Base-by-base conservation (phyloP, 805 yeast genomes). In the Ogataea paradorogensis region DNA sequence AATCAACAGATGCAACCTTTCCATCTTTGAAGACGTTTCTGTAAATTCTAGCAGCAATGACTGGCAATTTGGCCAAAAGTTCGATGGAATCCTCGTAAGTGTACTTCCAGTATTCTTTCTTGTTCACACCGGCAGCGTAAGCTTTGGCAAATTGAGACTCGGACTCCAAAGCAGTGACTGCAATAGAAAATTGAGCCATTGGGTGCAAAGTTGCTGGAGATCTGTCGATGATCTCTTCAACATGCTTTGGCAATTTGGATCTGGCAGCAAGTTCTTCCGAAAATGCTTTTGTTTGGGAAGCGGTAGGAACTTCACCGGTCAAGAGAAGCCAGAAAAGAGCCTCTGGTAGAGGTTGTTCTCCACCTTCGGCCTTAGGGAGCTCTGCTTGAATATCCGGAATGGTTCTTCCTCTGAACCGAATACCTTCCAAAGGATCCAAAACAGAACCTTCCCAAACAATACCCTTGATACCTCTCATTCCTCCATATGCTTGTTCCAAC, bases 401-500 rank as follows among this genome's bases (percentile, higher is more conserved):
- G 50, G 93, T 84, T 62, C 74, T 72, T 54, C 91, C 91, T 66
- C 91, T 82, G 75, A 84, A 84, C 63, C 89, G 78, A 60, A 84
- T 85, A 65, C 95, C 95, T 66, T 84, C 93, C 50, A 77, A 78
- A 44, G 95, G 84, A 62, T 84, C 95, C 56, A 84, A 69, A 23
- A 84, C 91, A 35, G 91, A 83, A 51, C 91, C 91, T 73, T 84
- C 95, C 93, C 93, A 84, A 38, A 84, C 89, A 47, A 85, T 71
- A 54, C 87, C 86, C 66, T 82, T 80, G 65, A 84, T 81, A 61
- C 95, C 95, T 65, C 95, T 77, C 90, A 82, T 82, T 71, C 95
- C 95, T 70, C 95, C 95, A 67, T 84, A 85, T 28, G 89, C 90
- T 69, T 84, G 91, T 63, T 80, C 87, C 47, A 84, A 70, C 42